Evolutionary conservation across 176 grass and related monocot species (phyloP).

Genomic region (Oryza coarctata): DNA sequence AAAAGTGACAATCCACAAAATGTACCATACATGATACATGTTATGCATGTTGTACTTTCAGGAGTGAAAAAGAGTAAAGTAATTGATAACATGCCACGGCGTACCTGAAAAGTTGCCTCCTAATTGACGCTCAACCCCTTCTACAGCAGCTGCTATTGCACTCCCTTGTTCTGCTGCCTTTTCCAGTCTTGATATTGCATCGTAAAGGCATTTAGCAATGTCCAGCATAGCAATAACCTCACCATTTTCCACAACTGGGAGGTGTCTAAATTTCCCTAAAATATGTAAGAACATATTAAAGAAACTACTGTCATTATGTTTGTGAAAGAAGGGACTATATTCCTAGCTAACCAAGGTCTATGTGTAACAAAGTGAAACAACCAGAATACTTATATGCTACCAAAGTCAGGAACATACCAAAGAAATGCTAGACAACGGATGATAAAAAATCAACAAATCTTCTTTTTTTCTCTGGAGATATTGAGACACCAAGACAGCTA

Average conservation of each 20-base stretch:
- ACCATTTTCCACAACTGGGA: conserved; percentile 97
- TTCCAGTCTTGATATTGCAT: conserved; percentile 93
- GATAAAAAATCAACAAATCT: conserved; percentile 8
- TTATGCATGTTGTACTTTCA: conserved; percentile 1
- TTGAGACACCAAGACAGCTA: conserved; percentile 19
- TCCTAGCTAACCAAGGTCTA: conserved; percentile 11
- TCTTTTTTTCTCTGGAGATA: background rate
- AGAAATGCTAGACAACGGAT: conserved; percentile 15
- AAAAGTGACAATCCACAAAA: conserved; percentile 3
- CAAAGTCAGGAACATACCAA: conserved; percentile 1
- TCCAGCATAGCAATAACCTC: conserved; percentile 99
- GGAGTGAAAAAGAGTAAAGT: conserved; percentile 18
- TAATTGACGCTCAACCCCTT: conserved; percentile 88
- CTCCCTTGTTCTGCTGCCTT: conserved; percentile 96
- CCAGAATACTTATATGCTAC: background rate
- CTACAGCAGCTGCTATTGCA: conserved; percentile 92
- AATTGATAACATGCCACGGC: conserved; percentile 2
- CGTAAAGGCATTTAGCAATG: conserved; percentile 97
- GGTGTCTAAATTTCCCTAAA: conserved; percentile 99
- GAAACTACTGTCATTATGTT: conserved; percentile 9
- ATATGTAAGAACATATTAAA: conserved; percentile 35
- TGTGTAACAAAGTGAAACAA: conserved; percentile 25
- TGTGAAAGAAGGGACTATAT: conserved; percentile 25
- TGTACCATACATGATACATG: conserved; percentile 1
- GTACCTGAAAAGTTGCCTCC: conserved; percentile 85